Conservation (phyloP, 192 early-diverging fungal species). For the Backusella sp. region DNA sequence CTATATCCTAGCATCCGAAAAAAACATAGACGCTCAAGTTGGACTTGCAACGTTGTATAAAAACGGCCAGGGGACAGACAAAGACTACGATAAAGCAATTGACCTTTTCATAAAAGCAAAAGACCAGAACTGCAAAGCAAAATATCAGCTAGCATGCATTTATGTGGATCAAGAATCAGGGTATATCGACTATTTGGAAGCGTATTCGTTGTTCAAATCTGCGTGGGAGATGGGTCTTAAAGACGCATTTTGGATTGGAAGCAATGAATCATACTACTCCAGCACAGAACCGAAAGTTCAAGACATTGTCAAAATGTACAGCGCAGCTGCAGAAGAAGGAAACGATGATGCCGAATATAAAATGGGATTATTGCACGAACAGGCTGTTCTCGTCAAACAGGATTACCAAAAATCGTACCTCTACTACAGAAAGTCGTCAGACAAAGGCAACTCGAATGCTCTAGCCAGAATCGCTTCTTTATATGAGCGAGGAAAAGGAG, state of each 20-base stretch:
- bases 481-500: background rate
- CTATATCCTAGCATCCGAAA: background rate
- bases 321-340: background rate
- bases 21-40: background rate
- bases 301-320: background rate
- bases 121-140: background rate
- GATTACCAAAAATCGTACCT: background rate
- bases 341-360: background rate
- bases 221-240: background rate
- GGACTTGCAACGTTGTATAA: background rate
- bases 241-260: background rate
- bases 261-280: background rate
- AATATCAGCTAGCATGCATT: background rate
- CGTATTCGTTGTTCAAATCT: background rate
- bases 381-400: background rate
- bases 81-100: background rate
- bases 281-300: background rate
- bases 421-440: background rate
- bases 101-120: background rate
- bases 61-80: background rate
- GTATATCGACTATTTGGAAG: background rate
- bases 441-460: background rate
- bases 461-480: background rate
- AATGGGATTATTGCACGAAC: background rate
- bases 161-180: slow-evolving; percentile 1